Base-by-base conservation (phyloP, 345 rosid genomes). In the Passiflora organensis region DNA sequence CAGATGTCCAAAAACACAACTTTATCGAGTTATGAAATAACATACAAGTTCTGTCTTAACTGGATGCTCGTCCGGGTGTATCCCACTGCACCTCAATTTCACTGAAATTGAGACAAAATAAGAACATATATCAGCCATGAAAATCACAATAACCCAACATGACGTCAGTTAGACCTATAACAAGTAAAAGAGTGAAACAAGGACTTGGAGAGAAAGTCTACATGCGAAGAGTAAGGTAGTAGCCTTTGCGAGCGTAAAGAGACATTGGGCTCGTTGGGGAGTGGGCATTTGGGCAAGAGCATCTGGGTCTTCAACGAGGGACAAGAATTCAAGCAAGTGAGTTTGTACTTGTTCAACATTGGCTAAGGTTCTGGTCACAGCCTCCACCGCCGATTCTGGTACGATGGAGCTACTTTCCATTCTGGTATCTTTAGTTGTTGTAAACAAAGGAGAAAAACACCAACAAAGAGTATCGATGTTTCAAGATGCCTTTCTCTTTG, bases 31-130 rank as follows among this genome's bases (percentile, higher is more conserved):
- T 8, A 28, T 49, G 55, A 50, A 58, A 6, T 11, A 4, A 70
- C 79, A 64, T 82, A 89, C 99, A 45, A 89, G 83, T 76, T 94
- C 97, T 12, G 93, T 77, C 74, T 89, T 87, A 1, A 86, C 76
- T 37, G 82, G 91, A 79, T 89, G 99, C 41, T 87, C 90, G 32
- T 82, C 85, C 39, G 85, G 97, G 63, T 85, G 67, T 50, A 79
- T 72, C 5, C 99, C 99, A 41, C 46, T 70, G 59, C 96, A 83
- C 69, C 91, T 89, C 72, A 94, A 59, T 73, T 78, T 82, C 87
- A 94, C 99, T 89, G 75, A 6, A 32, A 64, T 44, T 16, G 41
- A 32, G 47, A 46, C 32, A 9, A 46, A 55, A 21, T 5, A 22
- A 4, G 32, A 52, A 62, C 53, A 50, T 36, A 46, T 50, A 43